Base-by-base conservation (phyloP, 164 flowering plant species). In the Nelumbo lutea region DNA sequence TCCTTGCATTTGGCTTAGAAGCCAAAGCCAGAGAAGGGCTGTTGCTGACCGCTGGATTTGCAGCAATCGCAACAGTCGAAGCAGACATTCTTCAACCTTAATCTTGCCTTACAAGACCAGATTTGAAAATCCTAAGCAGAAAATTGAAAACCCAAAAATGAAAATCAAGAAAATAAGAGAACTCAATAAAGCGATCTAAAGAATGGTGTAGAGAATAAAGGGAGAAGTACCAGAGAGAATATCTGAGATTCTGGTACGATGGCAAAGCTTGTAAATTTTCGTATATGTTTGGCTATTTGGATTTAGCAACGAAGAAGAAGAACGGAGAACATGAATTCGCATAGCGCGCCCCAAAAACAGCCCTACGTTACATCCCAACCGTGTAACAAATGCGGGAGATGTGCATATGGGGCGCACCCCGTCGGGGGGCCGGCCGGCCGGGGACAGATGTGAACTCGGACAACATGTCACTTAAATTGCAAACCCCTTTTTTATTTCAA, bases 1-100 rank as follows among this genome's bases (percentile, higher is more conserved):
- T 67, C 66, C 77, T 67, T 4, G 46, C 56, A 15, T 50, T 71
- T 4, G 45, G 68, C 51, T 65, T 57, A 53, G 79, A 7, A 63
- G 68, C 79, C 66, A 73, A 45, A 9, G 64, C 70, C 67, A 83
- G 62, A 46, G 85, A 77, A 42, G 86, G 76, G 74, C 78, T 59
- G 60, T 77, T 78, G 48, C 79, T 68, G 41, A 76, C 57, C 42
- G 77, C 70, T 39, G 88, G 84, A 70, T 86, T 87, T 8, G 93
- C 86, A 53, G 88, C 78, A 51, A 86, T 72, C 13, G 97, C 87
- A 3, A 85, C 85, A 8, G 95, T 85, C n/a, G 98, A 86, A 50
- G 90, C 78, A 38, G 96, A 86, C 96, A 90, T 84, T 4, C 1
- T 64, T 57, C 44, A 10, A 10, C 57, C 57, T 53, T 2, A 53